A percentile compares a stretch with the other conserved stretches of the same genome.
These are phyloP conservation scores for Coffea eugenioides DNA, from an alignment of 257 asterid species.

Conservation along the genomic window DNA sequence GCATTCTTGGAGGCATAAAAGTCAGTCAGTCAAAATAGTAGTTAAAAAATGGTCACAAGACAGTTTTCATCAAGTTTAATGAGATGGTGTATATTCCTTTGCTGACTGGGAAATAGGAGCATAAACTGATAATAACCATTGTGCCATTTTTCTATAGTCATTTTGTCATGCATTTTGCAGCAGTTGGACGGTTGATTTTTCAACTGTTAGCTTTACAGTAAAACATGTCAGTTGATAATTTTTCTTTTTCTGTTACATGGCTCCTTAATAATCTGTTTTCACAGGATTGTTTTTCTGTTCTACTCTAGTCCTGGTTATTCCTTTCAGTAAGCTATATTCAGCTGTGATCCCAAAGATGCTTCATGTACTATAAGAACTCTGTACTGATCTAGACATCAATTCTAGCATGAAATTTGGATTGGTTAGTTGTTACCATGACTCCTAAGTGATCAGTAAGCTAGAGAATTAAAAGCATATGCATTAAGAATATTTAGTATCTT, in stretches of 20 bases:
- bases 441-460: background rate
- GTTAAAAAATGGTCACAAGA: background rate
- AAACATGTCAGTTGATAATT: background rate
- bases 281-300: background rate
- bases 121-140: background rate
- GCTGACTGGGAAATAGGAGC: background rate
- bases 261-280: background rate
- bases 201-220: background rate
- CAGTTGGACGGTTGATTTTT: background rate
- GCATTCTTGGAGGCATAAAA: background rate
- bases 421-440: background rate
- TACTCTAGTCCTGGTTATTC: background rate
- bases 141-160: background rate
- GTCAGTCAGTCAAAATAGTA: background rate
- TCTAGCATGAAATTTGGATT: background rate
- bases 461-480: background rate
- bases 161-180: background rate
- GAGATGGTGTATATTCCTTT: background rate
- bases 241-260: background rate
- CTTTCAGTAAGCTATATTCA: background rate
- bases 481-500: background rate
- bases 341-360: background rate
- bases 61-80: background rate
- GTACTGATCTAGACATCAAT: background rate
- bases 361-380: background rate